These are phyloP conservation scores for Hypoxylon fragiforme DNA, from an alignment of 495 filamentous ascomycete genomes.

Conservation along the genomic window DNA sequence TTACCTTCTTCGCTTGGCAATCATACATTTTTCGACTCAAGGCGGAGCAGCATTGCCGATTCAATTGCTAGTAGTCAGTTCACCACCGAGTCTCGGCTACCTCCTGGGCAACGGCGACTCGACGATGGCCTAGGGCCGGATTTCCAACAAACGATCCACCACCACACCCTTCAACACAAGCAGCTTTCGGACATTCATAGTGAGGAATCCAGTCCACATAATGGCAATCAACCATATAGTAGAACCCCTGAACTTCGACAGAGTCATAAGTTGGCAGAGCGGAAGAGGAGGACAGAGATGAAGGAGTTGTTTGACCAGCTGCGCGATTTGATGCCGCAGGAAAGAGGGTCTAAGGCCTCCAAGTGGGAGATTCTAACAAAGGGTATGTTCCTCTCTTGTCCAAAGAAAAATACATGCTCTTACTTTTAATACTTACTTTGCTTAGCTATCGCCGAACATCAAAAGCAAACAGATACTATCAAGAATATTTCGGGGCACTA, in stretches of 20 bases:
- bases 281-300: slow-evolving; percentile 97
- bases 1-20: slow-evolving; percentile 46
- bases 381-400: slow-evolving; percentile 61
- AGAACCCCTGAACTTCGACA: slow-evolving; percentile 92
- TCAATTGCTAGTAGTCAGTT: slow-evolving; percentile 74
- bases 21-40: slow-evolving; percentile 63
- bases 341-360: slow-evolving; percentile 88
- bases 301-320: slow-evolving; percentile 93
- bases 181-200: slow-evolving; percentile 67
- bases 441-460: slow-evolving; percentile 63
- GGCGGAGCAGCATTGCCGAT: slow-evolving; percentile 72
- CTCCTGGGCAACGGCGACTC: slow-evolving; percentile 69
- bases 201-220: slow-evolving; percentile 57
- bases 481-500: slow-evolving; percentile 41
- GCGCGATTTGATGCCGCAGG: slow-evolving; percentile 78
- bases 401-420: too few relatives aligned
- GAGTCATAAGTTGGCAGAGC: slow-evolving; percentile 93
- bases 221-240: slow-evolving; percentile 78
- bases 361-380: slow-evolving; percentile 99
- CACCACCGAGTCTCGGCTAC: slow-evolving; percentile 68
- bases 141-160: slow-evolving; percentile 59
- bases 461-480: slow-evolving; percentile 47
- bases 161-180: slow-evolving; percentile 76
- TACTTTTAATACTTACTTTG: too few relatives aligned
- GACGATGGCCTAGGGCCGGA: slow-evolving; percentile 56